Evolutionary conservation across 139 green algal genomes (phyloP), one percentile per base, ranked within the genome.

Genomic region (Pedinophyceae sp.): DNA sequence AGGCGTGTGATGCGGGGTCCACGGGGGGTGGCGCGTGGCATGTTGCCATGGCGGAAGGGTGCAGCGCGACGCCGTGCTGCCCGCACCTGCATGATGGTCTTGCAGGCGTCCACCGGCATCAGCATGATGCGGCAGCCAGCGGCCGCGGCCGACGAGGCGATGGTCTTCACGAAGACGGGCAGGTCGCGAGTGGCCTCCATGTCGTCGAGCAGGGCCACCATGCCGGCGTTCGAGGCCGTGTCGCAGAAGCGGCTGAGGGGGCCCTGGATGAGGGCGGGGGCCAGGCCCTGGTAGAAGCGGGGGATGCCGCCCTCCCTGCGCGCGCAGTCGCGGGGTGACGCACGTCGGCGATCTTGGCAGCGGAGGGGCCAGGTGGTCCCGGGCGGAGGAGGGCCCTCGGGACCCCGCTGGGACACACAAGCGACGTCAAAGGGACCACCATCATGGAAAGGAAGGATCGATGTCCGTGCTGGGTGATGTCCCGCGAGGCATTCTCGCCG

Each of bases 1-100:
- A 51, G 15, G 19, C 17, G 45, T n/a, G 17, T 51, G 16, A 6
- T 15, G 20, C 20, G 6, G 50, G 10, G 46, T 50, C 18, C 41
- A 6, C 3, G 4, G 22, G n/a, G n/a, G n/a, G n/a, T n/a, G n/a
- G n/a, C n/a, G n/a, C n/a, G n/a, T 19, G 47, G 10, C 16, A 57
- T 15, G 23, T 57, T 57, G 51, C 20, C 17, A 24, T 49, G n/a
- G n/a, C n/a, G n/a, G n/a, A n/a, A n/a, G n/a, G n/a, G n/a, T n/a
- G n/a, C n/a, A n/a, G n/a, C 38, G 1, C 26, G 52, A 30, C 39
- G 17, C 20, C 30, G 4, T 6, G 40, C 30, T 55, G 3, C 2
- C 13, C 47, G 17, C 57, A 82, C 82, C 76, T 93, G 86, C 75
- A 94, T 78, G 69, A 83, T 94, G 41, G 87, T 95, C 73, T 95